Base-by-base conservation (phyloP, 164 flowering plant species). In the Taxillus chinensis region DNA sequence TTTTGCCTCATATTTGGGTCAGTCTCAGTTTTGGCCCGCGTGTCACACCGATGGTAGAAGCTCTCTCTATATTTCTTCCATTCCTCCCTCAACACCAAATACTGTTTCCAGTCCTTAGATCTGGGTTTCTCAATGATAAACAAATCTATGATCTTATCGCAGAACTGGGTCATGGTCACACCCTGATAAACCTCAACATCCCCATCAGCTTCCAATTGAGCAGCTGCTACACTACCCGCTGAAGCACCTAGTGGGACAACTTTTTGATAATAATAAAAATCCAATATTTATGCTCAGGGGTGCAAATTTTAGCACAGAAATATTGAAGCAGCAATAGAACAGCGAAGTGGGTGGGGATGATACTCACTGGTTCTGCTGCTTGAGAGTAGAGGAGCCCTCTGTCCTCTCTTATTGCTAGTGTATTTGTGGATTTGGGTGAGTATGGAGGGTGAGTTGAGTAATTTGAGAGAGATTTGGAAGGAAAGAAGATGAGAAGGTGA, bases 111-210 rank as follows among this genome's bases (percentile, higher is more conserved):
- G 39, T 92, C 92, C 68, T 78, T 89, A 3, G 82, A 55, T 71
- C 69, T 82, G 41, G 93, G 75, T 67, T 89, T 92, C 87, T 89
- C 96, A 68, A 76, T 82, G 75, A 87, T 16, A 66, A 92, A 86
- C 46, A 89, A 41, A 65, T 89, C 93, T 65, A 92, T 86, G 37
- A 89, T 80, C 78, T 87, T 87, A 71, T 92, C 96, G 67, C 91
- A 87, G 52, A 92, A 87, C 57, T 92, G 85, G 64, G 96, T 80
- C 60, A 92, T 72, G 5, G 88, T 86, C 66, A 72, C 82, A 27
- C 96, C 98, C 45, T 85, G 76, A 11, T 85, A 85, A 51, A 92
- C 79, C 74, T 87, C 90, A 62, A 74, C 74, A 61, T 86, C 96
- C 43, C 39, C 71, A 64, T 71, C 68, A 43, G 80, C 82, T 67